Evolutionary conservation across 805 yeast species (phyloP).

Genomic region (Wickerhamomyces mucosus): DNA sequence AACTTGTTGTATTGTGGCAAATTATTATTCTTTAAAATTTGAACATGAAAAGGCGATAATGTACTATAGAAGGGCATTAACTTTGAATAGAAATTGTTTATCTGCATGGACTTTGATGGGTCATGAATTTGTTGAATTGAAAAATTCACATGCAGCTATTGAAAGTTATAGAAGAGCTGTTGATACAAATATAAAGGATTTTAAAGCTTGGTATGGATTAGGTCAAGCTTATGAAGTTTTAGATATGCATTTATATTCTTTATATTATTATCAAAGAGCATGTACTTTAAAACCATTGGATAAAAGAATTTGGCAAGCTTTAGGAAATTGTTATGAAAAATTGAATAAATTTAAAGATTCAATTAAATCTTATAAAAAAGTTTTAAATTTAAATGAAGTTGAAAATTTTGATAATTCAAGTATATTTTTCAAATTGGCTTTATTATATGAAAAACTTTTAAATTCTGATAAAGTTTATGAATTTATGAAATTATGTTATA

Average conservation of each 20-base stretch:
- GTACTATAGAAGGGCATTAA: conserved; percentile 84
- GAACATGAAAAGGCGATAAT: conserved; percentile 93
- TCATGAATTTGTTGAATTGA: conserved; percentile 93
- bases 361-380: conserved; percentile 72
- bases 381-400: conserved; percentile 41
- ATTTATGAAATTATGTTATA: conserved; percentile 39
- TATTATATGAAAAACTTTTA: conserved; percentile 47
- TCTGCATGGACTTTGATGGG: conserved; percentile 99
- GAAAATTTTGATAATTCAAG: conserved; percentile 41
- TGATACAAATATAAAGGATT: conserved; percentile 81
- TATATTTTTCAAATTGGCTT: conserved; percentile 59
- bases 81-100: conserved; percentile 67
- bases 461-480: conserved; percentile 24
- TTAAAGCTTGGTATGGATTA: conserved; percentile 95
- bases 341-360: conserved; percentile 64
- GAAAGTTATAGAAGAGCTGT: conserved; percentile 92
- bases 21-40: conserved; percentile 82
- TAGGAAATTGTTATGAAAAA: conserved; percentile 83
- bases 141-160: conserved; percentile 95
- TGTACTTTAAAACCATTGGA: conserved; percentile 83
- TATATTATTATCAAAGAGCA: conserved; percentile 88
- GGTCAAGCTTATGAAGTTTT: conserved; percentile 97
- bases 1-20: conserved; percentile 89
- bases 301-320: conserved; percentile 92
- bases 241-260: conserved; percentile 88